phyloP scores from a whole-genome alignment of 768 basidiomycete species.

The Suillus subaureus region DNA sequence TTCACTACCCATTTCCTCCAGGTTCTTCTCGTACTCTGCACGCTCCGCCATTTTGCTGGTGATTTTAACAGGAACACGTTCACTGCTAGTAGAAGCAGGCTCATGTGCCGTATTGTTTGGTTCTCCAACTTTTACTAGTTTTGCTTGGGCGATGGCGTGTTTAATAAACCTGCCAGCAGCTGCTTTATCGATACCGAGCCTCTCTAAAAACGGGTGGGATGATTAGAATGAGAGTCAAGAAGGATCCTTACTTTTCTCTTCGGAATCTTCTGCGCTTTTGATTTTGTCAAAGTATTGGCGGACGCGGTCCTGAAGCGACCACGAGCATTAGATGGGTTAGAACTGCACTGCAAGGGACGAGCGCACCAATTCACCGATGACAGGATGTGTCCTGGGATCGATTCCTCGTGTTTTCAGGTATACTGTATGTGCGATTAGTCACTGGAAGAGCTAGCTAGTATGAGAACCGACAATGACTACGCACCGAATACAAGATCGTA shows the following conservation, averaged over 20 bases:
- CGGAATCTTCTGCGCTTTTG: constrained; percentile 68
- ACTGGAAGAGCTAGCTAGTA: not conserved
- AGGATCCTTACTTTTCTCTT: constrained; percentile 39
- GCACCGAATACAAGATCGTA: constrained; percentile 87
- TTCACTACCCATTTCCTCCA: constrained; percentile 45
- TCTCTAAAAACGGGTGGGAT: constrained; percentile 31
- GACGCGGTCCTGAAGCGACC: constrained; percentile 60
- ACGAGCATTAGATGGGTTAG: not conserved
- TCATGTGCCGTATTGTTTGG: constrained; percentile 10
- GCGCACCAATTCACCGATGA: constrained; percentile 58
- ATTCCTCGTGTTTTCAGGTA: constrained; percentile 81
- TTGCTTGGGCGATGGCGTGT: constrained; percentile 72
- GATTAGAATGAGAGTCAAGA: not conserved
- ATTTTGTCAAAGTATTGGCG: constrained; percentile 85
- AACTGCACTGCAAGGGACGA: not conserved
- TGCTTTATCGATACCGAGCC: constrained; percentile 65
- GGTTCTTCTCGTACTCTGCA: constrained; percentile 59
- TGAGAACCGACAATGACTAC: constrained; percentile 24
- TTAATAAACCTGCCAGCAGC: constrained; percentile 85
- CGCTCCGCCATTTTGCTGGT: constrained; percentile 78
- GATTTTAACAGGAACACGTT: constrained; percentile 51
- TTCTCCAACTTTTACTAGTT: constrained; percentile 39
- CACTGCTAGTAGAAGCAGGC: constrained; percentile 20
- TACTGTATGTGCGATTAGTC: constrained; percentile 43
- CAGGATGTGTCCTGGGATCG: constrained; percentile 78